These are phyloP conservation scores for Zasmidium cellare DNA, from an alignment of 2,329 filamentous ascomycete genomes.

Conservation along the genomic window DNA sequence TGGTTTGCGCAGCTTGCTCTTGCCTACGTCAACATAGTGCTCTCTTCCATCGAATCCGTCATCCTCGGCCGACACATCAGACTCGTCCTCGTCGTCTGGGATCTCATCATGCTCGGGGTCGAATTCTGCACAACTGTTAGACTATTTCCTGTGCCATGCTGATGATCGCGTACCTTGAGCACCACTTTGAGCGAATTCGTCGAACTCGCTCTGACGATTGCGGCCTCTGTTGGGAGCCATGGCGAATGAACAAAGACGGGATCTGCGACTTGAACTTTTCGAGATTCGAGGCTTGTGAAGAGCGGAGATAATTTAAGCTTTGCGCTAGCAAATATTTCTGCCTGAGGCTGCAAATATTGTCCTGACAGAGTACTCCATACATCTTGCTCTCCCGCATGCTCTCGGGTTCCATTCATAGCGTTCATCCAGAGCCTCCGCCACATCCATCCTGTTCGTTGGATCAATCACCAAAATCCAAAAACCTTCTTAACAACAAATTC, in stretches of 20 bases:
- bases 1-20: conserved; percentile 78
- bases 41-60: conserved; percentile 68
- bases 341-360: not conserved
- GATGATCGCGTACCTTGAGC: conserved; percentile 29
- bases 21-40: conserved; percentile 80
- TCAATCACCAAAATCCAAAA: not conserved
- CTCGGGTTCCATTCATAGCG: not conserved
- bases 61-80: conserved; percentile 49
- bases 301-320: not conserved
- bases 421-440: not conserved
- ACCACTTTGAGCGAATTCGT: conserved; percentile 27
- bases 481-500: too few species aligned
- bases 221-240: conserved; percentile 30
- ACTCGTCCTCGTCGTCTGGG: conserved; percentile 52
- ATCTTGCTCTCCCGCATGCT: not conserved
- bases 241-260: not conserved
- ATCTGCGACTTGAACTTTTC: not conserved
- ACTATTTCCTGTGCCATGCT: conserved; percentile 1
- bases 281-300: not conserved
- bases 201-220: conserved; percentile 32
- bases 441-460: not conserved
- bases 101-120: conserved; percentile 69
- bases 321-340: not conserved
- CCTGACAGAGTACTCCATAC: too few species aligned
- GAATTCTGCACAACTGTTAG: conserved; percentile 59